Evolutionary conservation across 2,329 filamentous ascomycete species (phyloP), one percentile per base, ranked within the genome.

Genomic region (Albifimbria verrucaria): DNA sequence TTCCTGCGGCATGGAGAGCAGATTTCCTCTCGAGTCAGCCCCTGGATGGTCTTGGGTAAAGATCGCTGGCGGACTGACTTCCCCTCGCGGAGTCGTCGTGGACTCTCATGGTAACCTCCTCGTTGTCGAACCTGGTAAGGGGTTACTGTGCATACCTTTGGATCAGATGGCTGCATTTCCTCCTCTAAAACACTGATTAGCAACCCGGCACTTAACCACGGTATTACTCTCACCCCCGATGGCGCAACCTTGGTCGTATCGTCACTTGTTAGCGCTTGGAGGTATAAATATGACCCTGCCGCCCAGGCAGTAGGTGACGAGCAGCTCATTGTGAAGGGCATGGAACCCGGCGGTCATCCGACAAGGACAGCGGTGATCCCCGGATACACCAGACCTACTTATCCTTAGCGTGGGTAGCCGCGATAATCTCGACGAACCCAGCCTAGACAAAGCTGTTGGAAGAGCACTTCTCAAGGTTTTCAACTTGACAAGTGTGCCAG

Each of bases 271-370:
- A 65, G 68, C 1, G 78, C 79, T 7, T 86, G 75, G 64, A 72
- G 77, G 23, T 87, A 82, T 79, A 66, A 69, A 32, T 88, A 88
- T 61, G 74, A 86, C 63, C 65, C 78, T 9, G 64, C 65, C 6
- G 69, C 74, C 7, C 70, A 73, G 50, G 77, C 77, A 12, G 76
- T 77, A 44, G 71, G 71, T 45, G 70, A 69, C 53, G 73, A 77
- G 53, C 69, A 70, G 60, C 69, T 71, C 3, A 63, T 72, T n/a
- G 62, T 76, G 20, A 63, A 58, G 48, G 66, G 67, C 54, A 76
- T 76, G 65, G 68, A 69, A 52, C 62, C 68, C 12, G 71, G 69
- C 11, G 66, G 72, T 28, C 72, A 75, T 59, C 70, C 69, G 25
- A 71, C 72, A 0, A 62, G 73, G 20, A 69, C 68, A 36, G 53